Evolutionary conservation across 495 filamentous ascomycete species (phyloP), one percentile per base, ranked within the genome.

Genomic region (Aspergillus bertholletiae): DNA sequence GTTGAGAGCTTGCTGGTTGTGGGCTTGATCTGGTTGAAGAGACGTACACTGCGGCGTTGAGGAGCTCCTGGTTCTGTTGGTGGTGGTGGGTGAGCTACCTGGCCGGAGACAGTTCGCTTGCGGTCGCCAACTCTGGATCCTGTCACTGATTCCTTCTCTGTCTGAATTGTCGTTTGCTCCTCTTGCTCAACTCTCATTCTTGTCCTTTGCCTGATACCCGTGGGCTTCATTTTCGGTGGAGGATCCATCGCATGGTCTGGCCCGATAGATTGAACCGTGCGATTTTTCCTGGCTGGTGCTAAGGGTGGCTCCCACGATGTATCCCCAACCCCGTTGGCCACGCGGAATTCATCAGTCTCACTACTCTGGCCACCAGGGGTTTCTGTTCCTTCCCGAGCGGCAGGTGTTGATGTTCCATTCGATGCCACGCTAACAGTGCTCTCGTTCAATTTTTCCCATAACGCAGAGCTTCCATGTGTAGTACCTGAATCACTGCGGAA

Each of bases 41-140:
- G 74, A 49, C 92, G 80, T 9, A 87, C 84, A 58, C 92, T 96
- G 62, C 92, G 82, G 62, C 92, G 79, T 55, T 88, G 86, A 7
- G 85, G 85, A 35, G 85, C 84, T 24, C 83, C 81, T 35, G 86
- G 85, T 61, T 92, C 88, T 40, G 53, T 47, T 8, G 77, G 65
- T 51, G 80, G 70, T 51, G 77, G 71, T 11, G 83, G 70, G 57
- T 88, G 83, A 8, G 88, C 83, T 13, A 83, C 82, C 60, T 93
- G 88, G 2, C 92, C 92, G 26, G 92, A 93, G 15, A 93, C 80
- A 5, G 91, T 96, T 54, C 92, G 81, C 72, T 96, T 96, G 63
- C 89, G 82, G 57, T 87, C 87, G 8, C 74, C 70, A 26, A 72
- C 58, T 48, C 67, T 63, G 22, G 65, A 58, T 4, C 63, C 63